Evolutionary conservation across 2,329 filamentous ascomycete species (phyloP), one percentile per base, ranked within the genome.

Genomic region (Arthrobotrys musiformis): DNA sequence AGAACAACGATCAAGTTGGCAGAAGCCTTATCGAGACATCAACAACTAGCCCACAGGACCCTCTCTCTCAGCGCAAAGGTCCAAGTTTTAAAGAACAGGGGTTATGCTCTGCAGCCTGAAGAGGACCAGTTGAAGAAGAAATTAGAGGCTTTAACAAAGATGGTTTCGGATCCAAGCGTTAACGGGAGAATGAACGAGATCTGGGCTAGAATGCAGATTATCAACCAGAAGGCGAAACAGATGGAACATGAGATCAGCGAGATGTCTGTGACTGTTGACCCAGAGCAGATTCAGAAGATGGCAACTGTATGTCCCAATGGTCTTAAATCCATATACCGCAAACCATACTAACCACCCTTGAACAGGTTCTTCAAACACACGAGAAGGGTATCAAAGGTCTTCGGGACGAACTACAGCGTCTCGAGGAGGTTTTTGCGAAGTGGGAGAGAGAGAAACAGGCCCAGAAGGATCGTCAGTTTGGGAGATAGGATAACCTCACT

Each of bases 161-260:
- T 86, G 61, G 88, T 93, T 28, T 89, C 90, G 79, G 92, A 95
- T 81, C 92, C 93, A 6, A 90, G 90, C 6, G 86, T 94, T 68
- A 88, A 88, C 40, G 92, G 92, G 1, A 86, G 92, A 79, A 90
- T 93, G 82, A 93, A 95, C 83, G 92, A 95, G 85, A 89, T 95
- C 50, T 95, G 92, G 92, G 93, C 92, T 79, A 86, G 92, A 52
- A 88, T 95, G 84, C 90, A 93, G 58, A 88, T 91, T 40, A 85
- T 95, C 56, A 86, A 91, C 79, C 91, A 92, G 78, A 89, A 93
- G 79, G 90, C 91, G 22, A 89, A 90, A 79, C 88, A 89, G 81
- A 84, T 96, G 80, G 90, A 91, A 81, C 89, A 88, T 80, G 92
- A 95, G 85, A 87, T 93, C 72, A 91, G 91, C 82, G 90, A 89